These are phyloP conservation scores for Tinospora cordifolia DNA, from an alignment of 164 flowering plant species.

Conservation along the genomic window DNA sequence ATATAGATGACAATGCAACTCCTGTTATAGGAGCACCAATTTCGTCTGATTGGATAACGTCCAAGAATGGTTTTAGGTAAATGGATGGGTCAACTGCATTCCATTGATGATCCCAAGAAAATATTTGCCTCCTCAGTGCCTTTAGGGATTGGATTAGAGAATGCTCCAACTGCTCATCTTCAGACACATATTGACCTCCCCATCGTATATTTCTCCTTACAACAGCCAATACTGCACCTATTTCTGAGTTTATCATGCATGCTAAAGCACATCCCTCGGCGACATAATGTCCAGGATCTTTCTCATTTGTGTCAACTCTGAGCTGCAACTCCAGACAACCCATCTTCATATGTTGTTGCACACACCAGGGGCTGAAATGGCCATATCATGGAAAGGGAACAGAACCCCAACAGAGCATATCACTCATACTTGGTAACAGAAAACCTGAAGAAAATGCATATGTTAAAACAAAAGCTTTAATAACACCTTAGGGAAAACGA, in stretches of 20 bases:
- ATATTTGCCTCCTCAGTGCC: constrained; percentile 15
- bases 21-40: constrained; percentile 21
- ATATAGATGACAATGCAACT: constrained; percentile 18
- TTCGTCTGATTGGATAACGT: constrained; percentile 18
- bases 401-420: not conserved
- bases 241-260: constrained; percentile 19
- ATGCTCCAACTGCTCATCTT: constrained; percentile 20
- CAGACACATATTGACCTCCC: constrained; percentile 20
- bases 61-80: constrained; percentile 21
- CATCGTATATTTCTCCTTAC: constrained; percentile 19
- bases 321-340: constrained; percentile 8
- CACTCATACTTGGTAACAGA: not conserved
- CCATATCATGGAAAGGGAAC: not conserved
- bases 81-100: constrained; percentile 12
- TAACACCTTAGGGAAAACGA: not conserved
- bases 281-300: constrained; percentile 8
- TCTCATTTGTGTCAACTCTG: constrained; percentile 14
- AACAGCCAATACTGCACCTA: constrained; percentile 21
- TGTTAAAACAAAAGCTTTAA: not conserved
- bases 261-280: constrained; percentile 13
- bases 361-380: not conserved
- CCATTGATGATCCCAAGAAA: constrained; percentile 20
- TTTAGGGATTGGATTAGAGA: constrained; percentile 18
- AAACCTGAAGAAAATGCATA: not conserved
- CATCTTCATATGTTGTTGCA: not conserved